Percentiles rank a stretch among this genome's conserved stretches.
phyloP scores from a whole-genome alignment of 2,329 filamentous ascomycete species.

The Aureobasidium musti region DNA sequence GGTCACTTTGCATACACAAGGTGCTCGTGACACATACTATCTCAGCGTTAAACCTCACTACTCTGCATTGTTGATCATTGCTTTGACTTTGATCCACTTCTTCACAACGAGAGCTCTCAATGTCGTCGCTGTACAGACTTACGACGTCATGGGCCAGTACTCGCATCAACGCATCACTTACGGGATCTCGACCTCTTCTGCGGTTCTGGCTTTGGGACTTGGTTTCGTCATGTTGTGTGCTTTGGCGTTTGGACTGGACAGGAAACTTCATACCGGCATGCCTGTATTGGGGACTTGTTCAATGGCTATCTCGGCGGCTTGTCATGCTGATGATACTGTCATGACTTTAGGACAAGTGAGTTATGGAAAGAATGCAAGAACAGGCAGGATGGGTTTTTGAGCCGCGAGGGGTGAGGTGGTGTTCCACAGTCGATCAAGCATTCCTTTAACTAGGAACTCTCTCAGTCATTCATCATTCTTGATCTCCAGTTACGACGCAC shows the following conservation, averaged over 20 bases:
- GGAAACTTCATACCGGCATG: neutral
- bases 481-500: too few relatives aligned
- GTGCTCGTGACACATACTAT: neutral
- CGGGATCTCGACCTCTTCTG: neutral
- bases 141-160: constrained; percentile 3
- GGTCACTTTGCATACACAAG: neutral
- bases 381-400: neutral
- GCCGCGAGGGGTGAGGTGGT: neutral
- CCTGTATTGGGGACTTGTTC: constrained; percentile 11
- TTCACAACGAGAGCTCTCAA: neutral
- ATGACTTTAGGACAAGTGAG: neutral
- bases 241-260: neutral
- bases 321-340: neutral
- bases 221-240: neutral
- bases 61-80: neutral
- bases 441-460: too few relatives aligned
- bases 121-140: constrained; percentile 2
- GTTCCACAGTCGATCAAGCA: too few relatives aligned
- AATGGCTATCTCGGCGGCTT: neutral
- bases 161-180: constrained; percentile 8
- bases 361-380: neutral
- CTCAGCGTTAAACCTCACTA: constrained; percentile 1
- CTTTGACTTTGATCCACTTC: neutral
- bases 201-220: neutral
- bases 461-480: too few relatives aligned